phyloP scores from a whole-genome alignment of 139 green algal genomes.

The Volvox africanus region DNA sequence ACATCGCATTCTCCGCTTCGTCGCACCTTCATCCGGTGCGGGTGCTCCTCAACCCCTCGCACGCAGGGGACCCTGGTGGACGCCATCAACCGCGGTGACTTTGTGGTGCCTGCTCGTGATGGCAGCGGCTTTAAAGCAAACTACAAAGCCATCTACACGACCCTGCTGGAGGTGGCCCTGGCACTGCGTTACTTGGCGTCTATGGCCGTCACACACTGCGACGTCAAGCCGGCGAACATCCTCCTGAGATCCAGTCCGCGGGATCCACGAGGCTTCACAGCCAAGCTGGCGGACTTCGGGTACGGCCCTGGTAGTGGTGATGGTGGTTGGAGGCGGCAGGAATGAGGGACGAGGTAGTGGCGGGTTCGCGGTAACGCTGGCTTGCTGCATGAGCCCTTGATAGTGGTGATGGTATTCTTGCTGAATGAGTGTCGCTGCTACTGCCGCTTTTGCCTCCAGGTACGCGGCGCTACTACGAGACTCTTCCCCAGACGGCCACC shows the following conservation, averaged over 20 bases:
- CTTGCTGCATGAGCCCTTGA: too few relatives aligned
- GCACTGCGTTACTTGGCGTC: conserved; percentile 69
- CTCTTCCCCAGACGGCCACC: conserved; percentile 27
- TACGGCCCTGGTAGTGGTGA: not conserved
- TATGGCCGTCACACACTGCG: conserved; percentile 43
- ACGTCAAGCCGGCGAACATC: conserved; percentile 52
- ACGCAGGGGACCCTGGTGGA: conserved; percentile 38
- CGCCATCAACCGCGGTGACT: conserved; percentile 47
- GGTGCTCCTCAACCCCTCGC: not conserved
- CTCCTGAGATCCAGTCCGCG: conserved; percentile 29
- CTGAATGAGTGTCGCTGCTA: not conserved
- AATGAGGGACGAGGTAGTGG: too few relatives aligned
- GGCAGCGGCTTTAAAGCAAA: conserved; percentile 46
- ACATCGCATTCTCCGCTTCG: too few relatives aligned
- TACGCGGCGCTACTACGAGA: conserved; percentile 43
- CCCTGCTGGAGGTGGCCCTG: conserved; percentile 63
- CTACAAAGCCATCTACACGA: conserved; percentile 58
- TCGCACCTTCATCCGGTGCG: too few relatives aligned
- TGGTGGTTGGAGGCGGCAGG: not conserved
- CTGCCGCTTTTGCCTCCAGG: not conserved
- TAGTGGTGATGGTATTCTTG: too few relatives aligned
- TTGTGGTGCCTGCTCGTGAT: conserved; percentile 24
- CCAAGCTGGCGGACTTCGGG: conserved; percentile 82
- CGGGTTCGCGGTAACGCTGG: too few relatives aligned
- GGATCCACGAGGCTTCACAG: conserved; percentile 61